phyloP scores from a whole-genome alignment of 805 yeast genomes.

The Metschnikowia aberdeeniae region DNA sequence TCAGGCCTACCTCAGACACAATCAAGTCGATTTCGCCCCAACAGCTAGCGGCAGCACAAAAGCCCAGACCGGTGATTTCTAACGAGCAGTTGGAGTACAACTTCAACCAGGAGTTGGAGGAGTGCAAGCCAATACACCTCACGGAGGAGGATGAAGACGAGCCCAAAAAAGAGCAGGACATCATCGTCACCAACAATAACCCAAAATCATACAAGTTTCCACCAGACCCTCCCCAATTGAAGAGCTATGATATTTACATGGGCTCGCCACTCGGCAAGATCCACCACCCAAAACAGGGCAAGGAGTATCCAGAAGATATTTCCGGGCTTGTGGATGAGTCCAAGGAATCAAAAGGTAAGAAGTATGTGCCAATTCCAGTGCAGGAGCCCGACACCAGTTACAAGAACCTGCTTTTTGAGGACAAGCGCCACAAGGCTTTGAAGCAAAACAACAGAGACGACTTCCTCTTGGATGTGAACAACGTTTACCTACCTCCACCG shows the following conservation, averaged over 20 bases:
- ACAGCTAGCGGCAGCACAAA: constrained; percentile 11
- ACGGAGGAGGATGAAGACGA: constrained; percentile 27
- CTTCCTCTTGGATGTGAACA: constrained; percentile 12
- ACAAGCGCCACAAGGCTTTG: neutral
- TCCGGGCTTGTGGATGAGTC: constrained; percentile 25
- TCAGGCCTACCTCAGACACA: constrained; percentile 17
- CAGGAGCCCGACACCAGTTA: constrained; percentile 26
- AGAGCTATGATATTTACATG: neutral
- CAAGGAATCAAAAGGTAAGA: constrained; percentile 13
- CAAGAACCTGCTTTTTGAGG: neutral
- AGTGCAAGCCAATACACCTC: constrained; percentile 22
- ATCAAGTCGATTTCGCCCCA: constrained; percentile 29
- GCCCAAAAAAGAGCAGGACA: constrained; percentile 31
- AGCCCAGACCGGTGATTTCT: constrained; percentile 6
- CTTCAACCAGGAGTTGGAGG: constrained; percentile 17
- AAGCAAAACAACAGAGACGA: neutral
- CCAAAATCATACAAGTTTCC: constrained; percentile 60
- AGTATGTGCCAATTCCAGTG: constrained; percentile 40
- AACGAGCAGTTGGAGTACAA: constrained; percentile 18
- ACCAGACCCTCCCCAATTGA: constrained; percentile 18
- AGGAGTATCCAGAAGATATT: constrained; percentile 29
- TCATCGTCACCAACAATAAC: constrained; percentile 42
- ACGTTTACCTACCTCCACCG: constrained; percentile 37
- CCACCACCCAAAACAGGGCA: constrained; percentile 13
- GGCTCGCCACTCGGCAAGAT: constrained; percentile 6